phyloP scores from a whole-genome alignment of 345 rosid genomes.

The Anastatica hierochuntica region DNA sequence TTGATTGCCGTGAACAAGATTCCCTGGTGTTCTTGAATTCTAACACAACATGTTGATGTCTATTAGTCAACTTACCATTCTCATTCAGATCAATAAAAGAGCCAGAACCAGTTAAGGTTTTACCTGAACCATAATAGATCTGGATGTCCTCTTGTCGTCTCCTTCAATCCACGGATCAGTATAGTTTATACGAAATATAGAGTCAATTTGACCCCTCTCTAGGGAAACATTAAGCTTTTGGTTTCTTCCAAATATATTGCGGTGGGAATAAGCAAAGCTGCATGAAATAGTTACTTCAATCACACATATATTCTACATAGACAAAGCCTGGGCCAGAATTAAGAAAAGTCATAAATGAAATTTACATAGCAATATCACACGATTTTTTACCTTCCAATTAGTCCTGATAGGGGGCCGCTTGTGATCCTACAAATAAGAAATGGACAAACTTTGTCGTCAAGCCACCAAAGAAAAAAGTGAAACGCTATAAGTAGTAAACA shows the following conservation, averaged over 20 bases:
- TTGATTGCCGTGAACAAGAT: slow-evolving; percentile 85
- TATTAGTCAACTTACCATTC: slow-evolving; percentile 7
- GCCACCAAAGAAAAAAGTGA: slow-evolving; percentile 6
- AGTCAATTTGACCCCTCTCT: slow-evolving; percentile 93
- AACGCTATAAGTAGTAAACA: neutral
- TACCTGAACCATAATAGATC: slow-evolving; percentile 92
- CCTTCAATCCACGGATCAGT: slow-evolving; percentile 99
- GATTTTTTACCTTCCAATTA: slow-evolving; percentile 66
- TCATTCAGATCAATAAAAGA: slow-evolving; percentile 1
- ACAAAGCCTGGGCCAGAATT: neutral
- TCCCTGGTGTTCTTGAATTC: slow-evolving; percentile 96
- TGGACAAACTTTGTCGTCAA: neutral
- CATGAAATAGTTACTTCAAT: slow-evolving; percentile 19
- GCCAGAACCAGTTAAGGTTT: neutral
- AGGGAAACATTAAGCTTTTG: slow-evolving; percentile 83
- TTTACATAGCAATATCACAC: too few relatives aligned
- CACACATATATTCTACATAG: neutral
- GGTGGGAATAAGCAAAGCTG: slow-evolving; percentile 97
- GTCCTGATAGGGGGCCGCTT: slow-evolving; percentile 86
- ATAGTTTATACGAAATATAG: slow-evolving; percentile 82
- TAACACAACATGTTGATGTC: slow-evolving; percentile 22
- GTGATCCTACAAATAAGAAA: slow-evolving; percentile 59
- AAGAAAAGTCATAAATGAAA: too few relatives aligned
- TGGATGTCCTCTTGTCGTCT: slow-evolving; percentile 85
- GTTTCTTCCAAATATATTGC: slow-evolving; percentile 87